These are phyloP conservation scores for Trypanosoma cruzi DNA, from an alignment of 208 protist species.

Conservation along the genomic window DNA sequence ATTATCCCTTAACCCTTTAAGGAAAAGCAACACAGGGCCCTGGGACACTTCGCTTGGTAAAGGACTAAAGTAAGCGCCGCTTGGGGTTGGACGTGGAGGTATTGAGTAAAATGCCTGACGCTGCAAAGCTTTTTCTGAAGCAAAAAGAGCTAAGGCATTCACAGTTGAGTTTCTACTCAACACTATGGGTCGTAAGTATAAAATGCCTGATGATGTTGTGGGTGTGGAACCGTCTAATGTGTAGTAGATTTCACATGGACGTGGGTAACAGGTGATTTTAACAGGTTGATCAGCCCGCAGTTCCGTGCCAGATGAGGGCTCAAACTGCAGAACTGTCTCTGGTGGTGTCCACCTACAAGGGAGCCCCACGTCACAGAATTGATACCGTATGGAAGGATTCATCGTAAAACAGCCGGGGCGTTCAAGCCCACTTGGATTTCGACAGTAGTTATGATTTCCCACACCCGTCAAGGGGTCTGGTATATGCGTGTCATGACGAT, in stretches of 20 bases:
- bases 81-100: conserved; percentile 5
- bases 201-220: conserved; percentile 15
- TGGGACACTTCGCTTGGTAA: conserved; percentile 32
- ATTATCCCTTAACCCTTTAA: conserved; percentile 30
- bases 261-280: conserved; percentile 43
- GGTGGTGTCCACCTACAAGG: conserved; percentile 33
- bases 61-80: conserved; percentile 28
- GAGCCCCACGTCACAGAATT: conserved; percentile 57
- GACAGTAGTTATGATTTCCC: conserved; percentile 77
- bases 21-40: conserved; percentile 42
- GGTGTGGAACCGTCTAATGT: conserved; percentile 34
- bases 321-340: conserved; percentile 31
- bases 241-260: conserved; percentile 65
- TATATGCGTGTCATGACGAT: conserved; percentile 38
- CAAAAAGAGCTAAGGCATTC: conserved; percentile 41
- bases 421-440: conserved; percentile 51
- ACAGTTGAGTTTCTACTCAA: conserved; percentile 41
- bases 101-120: conserved; percentile 45
- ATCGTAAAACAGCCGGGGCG: conserved; percentile 57
- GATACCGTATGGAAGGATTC: conserved; percentile 38
- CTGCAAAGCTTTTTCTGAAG: conserved; percentile 22
- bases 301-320: conserved; percentile 29
- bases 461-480: conserved; percentile 41
- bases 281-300: conserved; percentile 30
- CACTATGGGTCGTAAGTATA: conserved; percentile 36